Conservation (phyloP, 2,329 filamentous ascomycete species). For the Chaetothyriales sp. region DNA sequence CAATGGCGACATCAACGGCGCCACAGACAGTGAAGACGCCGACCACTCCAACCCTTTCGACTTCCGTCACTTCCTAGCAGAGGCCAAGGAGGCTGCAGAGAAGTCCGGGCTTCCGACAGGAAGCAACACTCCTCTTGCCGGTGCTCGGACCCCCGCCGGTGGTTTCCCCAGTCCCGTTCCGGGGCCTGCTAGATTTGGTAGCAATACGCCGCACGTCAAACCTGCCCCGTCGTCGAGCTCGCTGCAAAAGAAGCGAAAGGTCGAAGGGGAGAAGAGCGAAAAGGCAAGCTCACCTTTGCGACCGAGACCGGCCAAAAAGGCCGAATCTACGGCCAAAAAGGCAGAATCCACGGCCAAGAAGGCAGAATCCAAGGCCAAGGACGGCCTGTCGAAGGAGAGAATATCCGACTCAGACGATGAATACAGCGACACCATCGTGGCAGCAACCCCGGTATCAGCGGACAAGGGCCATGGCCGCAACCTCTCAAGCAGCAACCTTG, state of each 20-base stretch:
- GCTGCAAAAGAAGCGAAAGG: slow-evolving; percentile 16
- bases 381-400: slow-evolving; percentile 7
- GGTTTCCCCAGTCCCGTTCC: slow-evolving; percentile 26
- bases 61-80: slow-evolving; percentile 36
- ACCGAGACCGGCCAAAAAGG: slow-evolving; percentile 13
- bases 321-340: slow-evolving; percentile 1
- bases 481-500: slow-evolving; percentile 8
- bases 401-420: slow-evolving; percentile 13
- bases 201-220: slow-evolving; percentile 23
- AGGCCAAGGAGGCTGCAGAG: slow-evolving; percentile 24
- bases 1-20: slow-evolving; percentile 13
- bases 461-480: slow-evolving; percentile 7
- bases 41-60: slow-evolving; percentile 37
- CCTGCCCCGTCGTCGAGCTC: slow-evolving; percentile 20
- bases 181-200: slow-evolving; percentile 17
- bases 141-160: slow-evolving; percentile 19
- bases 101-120: slow-evolving; percentile 16
- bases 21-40: slow-evolving; percentile 28
- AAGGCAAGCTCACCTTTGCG: slow-evolving; percentile 4
- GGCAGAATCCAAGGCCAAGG: not conserved
- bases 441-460: not conserved
- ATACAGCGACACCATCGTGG: slow-evolving; percentile 3
- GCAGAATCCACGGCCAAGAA: slow-evolving; percentile 3
- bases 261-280: slow-evolving; percentile 4
- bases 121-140: slow-evolving; percentile 13